These are phyloP conservation scores for Yamadazyma scolyti DNA, from an alignment of 805 yeast genomes.

Conservation along the genomic window DNA sequence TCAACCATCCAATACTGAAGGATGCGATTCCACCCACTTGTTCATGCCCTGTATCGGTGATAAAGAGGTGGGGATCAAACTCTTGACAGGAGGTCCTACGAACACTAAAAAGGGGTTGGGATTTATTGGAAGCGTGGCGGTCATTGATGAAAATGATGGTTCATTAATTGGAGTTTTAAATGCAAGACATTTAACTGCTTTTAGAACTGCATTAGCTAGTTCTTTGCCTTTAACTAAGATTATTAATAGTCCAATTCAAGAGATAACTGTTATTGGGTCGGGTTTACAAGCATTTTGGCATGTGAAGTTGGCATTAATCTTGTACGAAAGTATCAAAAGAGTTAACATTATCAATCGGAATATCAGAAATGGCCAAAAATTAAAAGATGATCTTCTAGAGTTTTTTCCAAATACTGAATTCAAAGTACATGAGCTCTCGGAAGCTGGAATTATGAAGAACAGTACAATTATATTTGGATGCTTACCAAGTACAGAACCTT, in stretches of 20 bases:
- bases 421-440: not conserved
- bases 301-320: slow-evolving; percentile 35
- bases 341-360: slow-evolving; percentile 48
- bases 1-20: slow-evolving; percentile 28
- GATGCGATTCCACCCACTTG: slow-evolving; percentile 43
- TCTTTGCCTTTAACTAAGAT: slow-evolving; percentile 42
- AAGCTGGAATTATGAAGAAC: slow-evolving; percentile 15
- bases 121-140: slow-evolving; percentile 53
- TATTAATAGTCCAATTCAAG: slow-evolving; percentile 22
- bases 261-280: slow-evolving; percentile 49
- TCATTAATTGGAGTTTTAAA: slow-evolving; percentile 50
- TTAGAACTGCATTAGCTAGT: slow-evolving; percentile 62
- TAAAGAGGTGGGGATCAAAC: slow-evolving; percentile 53
- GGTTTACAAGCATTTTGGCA: slow-evolving; percentile 72
- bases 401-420: slow-evolving; percentile 26
- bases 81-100: slow-evolving; percentile 50
- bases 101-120: slow-evolving; percentile 39
- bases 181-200: slow-evolving; percentile 59
- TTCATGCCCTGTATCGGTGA: slow-evolving; percentile 66
- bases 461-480: slow-evolving; percentile 57
- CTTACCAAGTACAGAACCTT: slow-evolving; percentile 52
- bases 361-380: slow-evolving; percentile 32
- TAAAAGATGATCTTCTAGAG: slow-evolving; percentile 18
- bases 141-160: slow-evolving; percentile 51
- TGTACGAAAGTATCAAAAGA: slow-evolving; percentile 31